A percentile compares a stretch with the other conserved stretches of the same genome.
phyloP scores from a whole-genome alignment of 192 early-diverging fungal species.

The Coemansia sp. region DNA sequence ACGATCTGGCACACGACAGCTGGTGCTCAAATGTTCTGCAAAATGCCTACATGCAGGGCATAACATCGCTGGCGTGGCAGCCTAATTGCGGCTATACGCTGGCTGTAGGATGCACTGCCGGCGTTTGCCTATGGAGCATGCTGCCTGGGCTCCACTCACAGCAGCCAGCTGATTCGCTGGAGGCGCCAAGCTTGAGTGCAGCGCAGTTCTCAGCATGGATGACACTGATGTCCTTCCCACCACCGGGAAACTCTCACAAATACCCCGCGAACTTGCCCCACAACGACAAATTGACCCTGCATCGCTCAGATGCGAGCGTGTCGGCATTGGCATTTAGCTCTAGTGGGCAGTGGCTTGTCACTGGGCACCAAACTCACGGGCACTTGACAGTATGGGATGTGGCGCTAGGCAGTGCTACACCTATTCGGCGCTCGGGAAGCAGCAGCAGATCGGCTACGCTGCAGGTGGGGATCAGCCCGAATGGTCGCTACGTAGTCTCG shows the following conservation, averaged over 20 bases:
- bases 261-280: conserved; percentile 11
- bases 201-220: conserved; percentile 46
- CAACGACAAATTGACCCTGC: background rate
- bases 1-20: conserved; percentile 60
- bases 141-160: conserved; percentile 12
- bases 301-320: conserved; percentile 30
- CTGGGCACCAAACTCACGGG: conserved; percentile 41
- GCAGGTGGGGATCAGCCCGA: conserved; percentile 34
- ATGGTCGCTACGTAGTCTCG: conserved; percentile 34
- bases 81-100: conserved; percentile 45
- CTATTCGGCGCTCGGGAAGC: conserved; percentile 42
- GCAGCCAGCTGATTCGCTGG: background rate
- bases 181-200: conserved; percentile 24
- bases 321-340: conserved; percentile 45
- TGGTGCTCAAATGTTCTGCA: conserved; percentile 50
- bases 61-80: conserved; percentile 52
- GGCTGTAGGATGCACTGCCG: conserved; percentile 43
- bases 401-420: conserved; percentile 42
- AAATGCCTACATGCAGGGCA: conserved; percentile 41
- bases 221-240: conserved; percentile 42
- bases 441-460: conserved; percentile 27
- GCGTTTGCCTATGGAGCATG: conserved; percentile 52
- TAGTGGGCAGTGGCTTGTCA: conserved; percentile 48
- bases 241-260: background rate
- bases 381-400: conserved; percentile 52